Evolutionary conservation across 108 stramenopile species (phyloP).

Genomic region (Fragilariopsis cylindrus): DNA sequence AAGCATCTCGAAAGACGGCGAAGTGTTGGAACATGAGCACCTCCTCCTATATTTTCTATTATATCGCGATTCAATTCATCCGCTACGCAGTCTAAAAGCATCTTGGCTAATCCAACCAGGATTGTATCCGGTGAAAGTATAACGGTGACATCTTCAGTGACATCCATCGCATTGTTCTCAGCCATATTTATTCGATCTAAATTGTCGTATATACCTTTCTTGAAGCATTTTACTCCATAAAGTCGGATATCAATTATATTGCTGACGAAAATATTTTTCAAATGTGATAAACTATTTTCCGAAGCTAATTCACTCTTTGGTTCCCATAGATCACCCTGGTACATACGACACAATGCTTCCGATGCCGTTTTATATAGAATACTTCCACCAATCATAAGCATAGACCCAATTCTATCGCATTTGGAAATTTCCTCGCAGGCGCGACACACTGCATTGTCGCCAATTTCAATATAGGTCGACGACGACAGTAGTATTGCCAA

Average conservation of each 20-base stretch:
- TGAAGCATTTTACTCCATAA: conserved; percentile 49
- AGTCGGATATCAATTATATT: conserved; percentile 40
- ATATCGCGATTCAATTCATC: conserved; percentile 12
- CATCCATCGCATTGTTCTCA: not conserved
- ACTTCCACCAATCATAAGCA: conserved; percentile 12
- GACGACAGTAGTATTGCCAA: conserved; percentile 2
- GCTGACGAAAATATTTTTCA: conserved; percentile 28
- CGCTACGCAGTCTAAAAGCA: conserved; percentile 15
- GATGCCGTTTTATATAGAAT: conserved; percentile 13
- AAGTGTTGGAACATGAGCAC: conserved; percentile 50
- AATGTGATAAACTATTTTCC: not conserved
- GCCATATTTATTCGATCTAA: conserved; percentile 24
- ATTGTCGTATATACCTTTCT: conserved; percentile 48
- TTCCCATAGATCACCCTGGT: conserved; percentile 13
- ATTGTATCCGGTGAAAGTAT: not conserved
- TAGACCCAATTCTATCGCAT: not conserved
- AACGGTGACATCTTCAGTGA: not conserved
- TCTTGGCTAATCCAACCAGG: not conserved
- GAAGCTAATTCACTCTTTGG: not conserved
- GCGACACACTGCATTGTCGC: not conserved
- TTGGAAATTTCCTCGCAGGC: conserved; percentile 10
- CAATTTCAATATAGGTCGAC: not conserved
- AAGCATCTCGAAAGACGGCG: conserved; percentile 57
- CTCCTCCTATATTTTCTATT: not conserved
- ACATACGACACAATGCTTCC: conserved; percentile 2